These are phyloP conservation scores for Penicillium sp. DNA, from an alignment of 2,329 filamentous ascomycete species.

Conservation along the genomic window DNA sequence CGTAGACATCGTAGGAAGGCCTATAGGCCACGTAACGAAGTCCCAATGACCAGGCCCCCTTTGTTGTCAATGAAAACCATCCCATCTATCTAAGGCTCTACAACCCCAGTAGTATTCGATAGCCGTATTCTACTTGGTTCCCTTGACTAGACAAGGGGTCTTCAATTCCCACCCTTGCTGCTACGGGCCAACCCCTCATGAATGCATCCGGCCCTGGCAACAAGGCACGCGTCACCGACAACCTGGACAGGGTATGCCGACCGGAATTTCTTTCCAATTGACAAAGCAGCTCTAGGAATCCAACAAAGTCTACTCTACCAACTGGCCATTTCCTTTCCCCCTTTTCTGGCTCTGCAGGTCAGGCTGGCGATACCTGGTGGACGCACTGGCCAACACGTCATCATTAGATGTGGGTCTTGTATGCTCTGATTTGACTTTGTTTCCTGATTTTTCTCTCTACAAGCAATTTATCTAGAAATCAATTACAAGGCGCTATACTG, in stretches of 20 bases:
- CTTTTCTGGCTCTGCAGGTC: neutral
- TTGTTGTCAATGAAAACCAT: neutral
- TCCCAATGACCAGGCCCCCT: neutral
- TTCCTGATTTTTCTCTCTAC: neutral
- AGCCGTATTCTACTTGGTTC: neutral
- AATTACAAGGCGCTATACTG: neutral
- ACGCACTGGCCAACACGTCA: neutral
- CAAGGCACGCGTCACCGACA: neutral
- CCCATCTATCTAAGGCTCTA: neutral
- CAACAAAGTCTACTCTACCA: neutral
- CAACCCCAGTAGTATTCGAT: neutral
- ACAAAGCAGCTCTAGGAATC: neutral
- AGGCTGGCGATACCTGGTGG: neutral
- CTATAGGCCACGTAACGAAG: neutral
- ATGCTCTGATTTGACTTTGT: neutral
- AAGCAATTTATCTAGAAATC: neutral
- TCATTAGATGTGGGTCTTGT: neutral
- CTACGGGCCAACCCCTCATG: neutral
- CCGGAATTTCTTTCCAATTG: neutral
- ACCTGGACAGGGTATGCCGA: neutral
- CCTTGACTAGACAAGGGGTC: neutral
- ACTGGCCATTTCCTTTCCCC: neutral
- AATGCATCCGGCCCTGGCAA: neutral
- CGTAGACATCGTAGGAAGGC: neutral
- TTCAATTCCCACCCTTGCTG: neutral